Evolutionary conservation across 495 filamentous ascomycete genomes (phyloP), one percentile per base, ranked within the genome.

Genomic region (Podospora bellae-mahoneyi): DNA sequence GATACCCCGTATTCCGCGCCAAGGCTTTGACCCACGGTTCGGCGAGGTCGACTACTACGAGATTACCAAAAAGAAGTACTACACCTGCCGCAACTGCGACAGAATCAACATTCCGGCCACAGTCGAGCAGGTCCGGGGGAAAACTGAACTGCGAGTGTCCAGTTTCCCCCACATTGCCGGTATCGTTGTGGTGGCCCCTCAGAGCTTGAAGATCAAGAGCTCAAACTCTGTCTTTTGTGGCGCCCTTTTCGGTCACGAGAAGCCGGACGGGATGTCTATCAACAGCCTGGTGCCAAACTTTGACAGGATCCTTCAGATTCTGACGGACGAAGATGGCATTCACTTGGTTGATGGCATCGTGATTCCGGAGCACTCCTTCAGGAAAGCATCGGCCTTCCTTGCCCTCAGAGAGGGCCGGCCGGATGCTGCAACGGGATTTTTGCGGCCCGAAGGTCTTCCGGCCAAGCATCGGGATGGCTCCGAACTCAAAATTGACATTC

Each of bases 111-210:
- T 97, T 68, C 95, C 95, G 7, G 87, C 90, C 39, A 88, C 89
- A 0, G 83, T 98, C 53, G 86, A 91, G 53, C 84, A 86, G 64
- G 82, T 90, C 16, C 85, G 87, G 55, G 87, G 83, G n/a, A 76
- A 84, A 59, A 80, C 83, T 7, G 88, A 89, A 62, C 81, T 99
- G 64, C 87, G 91, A 27, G 87, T 98, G 28, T 96, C 93, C 13
- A 96, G 92, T 74, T 97, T 97, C 64, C 95, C 95, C 6, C 93
- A 99, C 74, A 97, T 99, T 74, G 96, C 95, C 58, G 95, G 95
- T 44, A 97, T 99, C 73, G 88, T 99, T 76, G 95, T 98, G 3
- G 80, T 98, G 2, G 89, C 89, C 19, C 88, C 96, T 0, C 77
- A 89, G 10, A 89, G 84, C 1, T 81, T 97, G 62, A 84, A 85